Conservation (phyloP, 2,329 filamentous ascomycete species). For the Massarina eburnea region DNA sequence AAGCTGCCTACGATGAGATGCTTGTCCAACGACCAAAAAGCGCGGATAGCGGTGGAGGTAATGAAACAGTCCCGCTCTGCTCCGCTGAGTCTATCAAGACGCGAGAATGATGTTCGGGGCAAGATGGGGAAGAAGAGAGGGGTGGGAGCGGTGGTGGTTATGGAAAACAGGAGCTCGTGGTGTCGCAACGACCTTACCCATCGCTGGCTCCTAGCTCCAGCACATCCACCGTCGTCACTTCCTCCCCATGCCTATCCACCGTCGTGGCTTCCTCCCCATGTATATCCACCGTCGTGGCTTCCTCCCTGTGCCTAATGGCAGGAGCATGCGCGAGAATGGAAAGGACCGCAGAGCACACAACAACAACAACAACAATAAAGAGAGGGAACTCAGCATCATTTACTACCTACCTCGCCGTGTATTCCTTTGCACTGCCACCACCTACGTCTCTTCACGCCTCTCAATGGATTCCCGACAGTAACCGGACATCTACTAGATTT, state of each 20-base stretch:
- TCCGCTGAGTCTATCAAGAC: slow-evolving; percentile 2
- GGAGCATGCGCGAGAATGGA: not conserved
- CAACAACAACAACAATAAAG: not conserved
- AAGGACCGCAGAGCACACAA: no score
- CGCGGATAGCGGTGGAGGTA: slow-evolving; percentile 1
- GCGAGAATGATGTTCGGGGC: slow-evolving; percentile 18
- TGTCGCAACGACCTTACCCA: not conserved
- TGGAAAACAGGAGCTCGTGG: not conserved
- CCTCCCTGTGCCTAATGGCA: not conserved
- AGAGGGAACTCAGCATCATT: not conserved
- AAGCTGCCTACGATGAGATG: slow-evolving; percentile 3
- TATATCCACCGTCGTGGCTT: no score
- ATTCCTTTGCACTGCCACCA: not conserved
- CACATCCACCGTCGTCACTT: no score
- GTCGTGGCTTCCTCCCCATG: not conserved
- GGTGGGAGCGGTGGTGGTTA: not conserved
- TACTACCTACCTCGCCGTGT: slow-evolving; percentile 4
- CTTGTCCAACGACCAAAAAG: slow-evolving; percentile 9
- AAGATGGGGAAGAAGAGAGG: slow-evolving; percentile 9
- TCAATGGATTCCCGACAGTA: not conserved
- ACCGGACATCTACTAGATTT: not conserved
- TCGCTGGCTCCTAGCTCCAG: not conserved
- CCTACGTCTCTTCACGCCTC: not conserved
- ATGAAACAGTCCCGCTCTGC: slow-evolving; percentile 6
- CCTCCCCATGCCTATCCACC: not conserved